Conservation (phyloP, 257 asterid genomes). For the Nicotiana attenuata region DNA sequence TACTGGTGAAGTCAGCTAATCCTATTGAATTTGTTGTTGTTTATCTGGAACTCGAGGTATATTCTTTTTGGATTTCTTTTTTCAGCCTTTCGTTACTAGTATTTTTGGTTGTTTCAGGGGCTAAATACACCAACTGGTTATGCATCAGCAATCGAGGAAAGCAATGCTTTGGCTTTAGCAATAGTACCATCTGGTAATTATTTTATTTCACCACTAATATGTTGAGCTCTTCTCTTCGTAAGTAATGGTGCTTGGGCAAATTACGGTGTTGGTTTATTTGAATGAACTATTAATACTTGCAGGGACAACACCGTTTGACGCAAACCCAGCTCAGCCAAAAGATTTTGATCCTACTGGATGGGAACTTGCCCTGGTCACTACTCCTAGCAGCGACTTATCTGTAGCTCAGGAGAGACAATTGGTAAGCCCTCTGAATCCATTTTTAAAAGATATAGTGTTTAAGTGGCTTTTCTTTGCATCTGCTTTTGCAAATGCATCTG, state of each 20-base stretch:
- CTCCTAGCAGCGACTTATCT: slow-evolving; percentile 84
- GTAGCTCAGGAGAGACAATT: slow-evolving; percentile 81
- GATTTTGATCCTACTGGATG: slow-evolving; percentile 81
- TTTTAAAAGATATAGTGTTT: neutral
- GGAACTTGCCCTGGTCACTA: slow-evolving; percentile 92
- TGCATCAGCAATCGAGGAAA: slow-evolving; percentile 79
- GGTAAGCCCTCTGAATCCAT: slow-evolving; percentile 37
- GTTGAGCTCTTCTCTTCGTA: neutral
- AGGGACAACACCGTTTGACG: slow-evolving; percentile 56
- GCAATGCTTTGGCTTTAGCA: slow-evolving; percentile 87
- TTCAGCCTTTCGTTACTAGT: slow-evolving; percentile 1
- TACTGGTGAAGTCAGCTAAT: slow-evolving; percentile 47
- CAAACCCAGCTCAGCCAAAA: slow-evolving; percentile 42
- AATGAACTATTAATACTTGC: slow-evolving; percentile 14
- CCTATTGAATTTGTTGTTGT: slow-evolving; percentile 1
- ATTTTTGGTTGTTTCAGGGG: slow-evolving; percentile 49
- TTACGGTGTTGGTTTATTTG: neutral
- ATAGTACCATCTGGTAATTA: slow-evolving; percentile 79
- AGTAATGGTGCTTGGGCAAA: neutral
- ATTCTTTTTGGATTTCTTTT: slow-evolving; percentile 9
- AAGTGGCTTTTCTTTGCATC: neutral
- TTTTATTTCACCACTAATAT: slow-evolving; percentile 1
- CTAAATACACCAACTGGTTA: slow-evolving; percentile 44
- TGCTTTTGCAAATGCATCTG: neutral
- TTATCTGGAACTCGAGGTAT: neutral